A percentile compares a stretch with the other conserved stretches of the same genome.
Evolutionary conservation across 2,329 filamentous ascomycete species (phyloP).

Genomic region (Cytospora piceicola): DNA sequence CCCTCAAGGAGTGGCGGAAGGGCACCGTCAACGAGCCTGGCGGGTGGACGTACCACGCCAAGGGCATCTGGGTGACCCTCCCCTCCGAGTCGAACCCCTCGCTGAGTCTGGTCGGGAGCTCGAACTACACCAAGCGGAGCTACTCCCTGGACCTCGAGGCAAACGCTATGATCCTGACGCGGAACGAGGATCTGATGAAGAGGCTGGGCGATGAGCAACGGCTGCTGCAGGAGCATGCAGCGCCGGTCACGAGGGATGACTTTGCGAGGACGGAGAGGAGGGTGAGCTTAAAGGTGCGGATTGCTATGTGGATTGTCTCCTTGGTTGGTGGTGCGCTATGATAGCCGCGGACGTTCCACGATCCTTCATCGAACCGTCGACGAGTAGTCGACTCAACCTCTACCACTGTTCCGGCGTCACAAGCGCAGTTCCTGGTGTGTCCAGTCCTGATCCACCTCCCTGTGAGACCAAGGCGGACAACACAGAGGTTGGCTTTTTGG

Average conservation of each 20-base stretch:
- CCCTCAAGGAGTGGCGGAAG: conserved; percentile 83
- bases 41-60: conserved; percentile 98
- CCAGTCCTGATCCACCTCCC: not conserved
- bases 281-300: conserved; percentile 80
- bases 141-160: conserved; percentile 92
- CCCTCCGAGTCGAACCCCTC: conserved; percentile 68
- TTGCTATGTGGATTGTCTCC: conserved; percentile 93
- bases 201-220: conserved; percentile 78
- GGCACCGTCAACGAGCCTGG: conserved; percentile 79
- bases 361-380: not conserved
- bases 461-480: not conserved
- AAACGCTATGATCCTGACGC: conserved; percentile 83
- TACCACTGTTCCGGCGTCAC: not conserved
- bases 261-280: conserved; percentile 80
- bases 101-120: conserved; percentile 84
- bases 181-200: conserved; percentile 70
- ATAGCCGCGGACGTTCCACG: conserved; percentile 15
- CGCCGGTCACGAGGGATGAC: conserved; percentile 72
- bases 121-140: conserved; percentile 93
- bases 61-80: conserved; percentile 88
- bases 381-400: too few relatives aligned
- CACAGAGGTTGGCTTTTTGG: not conserved
- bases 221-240: conserved; percentile 78
- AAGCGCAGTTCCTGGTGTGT: not conserved
- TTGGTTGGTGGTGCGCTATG: conserved; percentile 86